Percentiles rank a stretch among this genome's conserved stretches.
Evolutionary conservation across 441 rosid species (phyloP).

Genomic region (Erodium trifolium): DNA sequence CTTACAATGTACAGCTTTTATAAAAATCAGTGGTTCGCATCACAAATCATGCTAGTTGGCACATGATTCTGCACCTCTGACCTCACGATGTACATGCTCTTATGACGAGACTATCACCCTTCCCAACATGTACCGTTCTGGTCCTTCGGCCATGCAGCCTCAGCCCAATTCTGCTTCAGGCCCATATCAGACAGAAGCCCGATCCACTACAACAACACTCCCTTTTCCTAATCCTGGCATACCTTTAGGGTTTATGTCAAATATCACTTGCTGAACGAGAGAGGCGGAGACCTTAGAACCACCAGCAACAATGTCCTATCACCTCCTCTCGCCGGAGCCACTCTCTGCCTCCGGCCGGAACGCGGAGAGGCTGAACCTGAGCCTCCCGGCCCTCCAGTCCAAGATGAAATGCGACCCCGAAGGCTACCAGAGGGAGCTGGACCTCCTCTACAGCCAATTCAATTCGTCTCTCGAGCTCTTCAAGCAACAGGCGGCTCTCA

Average conservation of each 20-base stretch:
- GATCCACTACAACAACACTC: no score
- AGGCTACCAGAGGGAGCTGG: constrained; percentile 68
- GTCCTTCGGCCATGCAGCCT: no score
- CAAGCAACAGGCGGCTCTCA: constrained; percentile 69
- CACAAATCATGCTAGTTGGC: no score
- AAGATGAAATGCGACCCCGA: constrained; percentile 87
- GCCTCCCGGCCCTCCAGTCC: constrained; percentile 44
- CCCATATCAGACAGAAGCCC: no score
- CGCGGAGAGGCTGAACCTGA: constrained; percentile 63
- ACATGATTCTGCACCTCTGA: no score
- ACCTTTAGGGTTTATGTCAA: not conserved
- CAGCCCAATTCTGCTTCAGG: no score
- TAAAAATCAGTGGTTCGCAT: no score
- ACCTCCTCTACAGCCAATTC: constrained; percentile 63
- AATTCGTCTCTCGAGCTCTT: constrained; percentile 68
- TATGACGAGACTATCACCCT: no score
- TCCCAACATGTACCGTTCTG: no score
- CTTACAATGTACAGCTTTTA: no score
- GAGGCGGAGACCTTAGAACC: not conserved
- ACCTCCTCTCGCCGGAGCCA: constrained; percentile 37
- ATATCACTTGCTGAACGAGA: not conserved
- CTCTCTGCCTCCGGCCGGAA: constrained; percentile 67
- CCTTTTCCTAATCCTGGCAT: no score
- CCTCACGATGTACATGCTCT: no score
- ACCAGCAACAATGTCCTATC: constrained; percentile 23